Conservation (phyloP, 805 yeast genomes). For the Candida boleticola region DNA sequence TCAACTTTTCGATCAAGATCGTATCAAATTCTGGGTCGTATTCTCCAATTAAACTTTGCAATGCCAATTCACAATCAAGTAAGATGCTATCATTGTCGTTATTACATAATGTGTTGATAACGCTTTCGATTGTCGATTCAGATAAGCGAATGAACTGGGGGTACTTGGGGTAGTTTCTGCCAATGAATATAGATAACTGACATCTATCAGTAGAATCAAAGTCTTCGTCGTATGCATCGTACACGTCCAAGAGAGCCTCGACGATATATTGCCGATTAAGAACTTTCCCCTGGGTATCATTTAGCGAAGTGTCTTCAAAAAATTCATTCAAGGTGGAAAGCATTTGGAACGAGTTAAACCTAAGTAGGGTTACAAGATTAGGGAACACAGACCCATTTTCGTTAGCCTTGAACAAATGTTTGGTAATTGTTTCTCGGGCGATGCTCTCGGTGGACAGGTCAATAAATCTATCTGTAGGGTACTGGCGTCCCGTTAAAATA, state of each 20-base stretch:
- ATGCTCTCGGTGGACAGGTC: slow-evolving; percentile 24
- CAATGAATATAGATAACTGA: slow-evolving; percentile 64
- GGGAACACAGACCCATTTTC: slow-evolving; percentile 55
- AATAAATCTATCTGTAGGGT: slow-evolving; percentile 64
- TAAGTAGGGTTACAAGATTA: slow-evolving; percentile 57
- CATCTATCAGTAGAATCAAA: slow-evolving; percentile 25
- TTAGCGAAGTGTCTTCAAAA: slow-evolving; percentile 75
- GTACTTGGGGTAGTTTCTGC: slow-evolving; percentile 81
- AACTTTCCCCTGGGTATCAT: slow-evolving; percentile 50
- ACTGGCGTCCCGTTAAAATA: slow-evolving; percentile 72
- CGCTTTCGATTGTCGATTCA: slow-evolving; percentile 50
- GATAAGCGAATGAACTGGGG: slow-evolving; percentile 76
- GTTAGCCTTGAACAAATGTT: slow-evolving; percentile 57
- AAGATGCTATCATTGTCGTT: slow-evolving; percentile 30
- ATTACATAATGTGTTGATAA: slow-evolving; percentile 51
- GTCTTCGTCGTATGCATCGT: slow-evolving; percentile 29
- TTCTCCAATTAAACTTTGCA: slow-evolving; percentile 66
- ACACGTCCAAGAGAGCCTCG: slow-evolving; percentile 65
- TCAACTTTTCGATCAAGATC: slow-evolving; percentile 48
- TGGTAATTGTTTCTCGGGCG: slow-evolving; percentile 54
- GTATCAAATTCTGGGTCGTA: slow-evolving; percentile 59
- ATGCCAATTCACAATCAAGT: slow-evolving; percentile 71
- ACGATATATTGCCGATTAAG: slow-evolving; percentile 75
- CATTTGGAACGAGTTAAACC: slow-evolving; percentile 54
- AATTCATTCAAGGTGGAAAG: slow-evolving; percentile 74